Conservation (phyloP, 495 filamentous ascomycete species). For the Podospora anserina region DNA sequence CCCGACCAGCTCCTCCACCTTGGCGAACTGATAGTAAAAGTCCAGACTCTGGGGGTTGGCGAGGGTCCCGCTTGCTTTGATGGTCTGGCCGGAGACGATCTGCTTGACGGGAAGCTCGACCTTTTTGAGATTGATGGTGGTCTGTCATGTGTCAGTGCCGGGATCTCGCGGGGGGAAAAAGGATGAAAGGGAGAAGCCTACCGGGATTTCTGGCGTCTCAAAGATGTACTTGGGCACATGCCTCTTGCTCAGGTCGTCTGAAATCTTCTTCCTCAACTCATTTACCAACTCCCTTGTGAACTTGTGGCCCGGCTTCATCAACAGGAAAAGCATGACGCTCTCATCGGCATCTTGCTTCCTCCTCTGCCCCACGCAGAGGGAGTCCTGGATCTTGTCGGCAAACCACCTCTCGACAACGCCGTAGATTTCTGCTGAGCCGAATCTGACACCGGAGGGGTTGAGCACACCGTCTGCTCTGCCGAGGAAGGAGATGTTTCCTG, state of each 20-base stretch:
- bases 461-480: constrained; percentile 87
- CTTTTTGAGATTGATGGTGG: constrained; percentile 81
- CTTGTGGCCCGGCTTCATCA: constrained; percentile 60
- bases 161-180: background rate
- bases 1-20: constrained; percentile 62
- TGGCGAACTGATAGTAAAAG: constrained; percentile 77
- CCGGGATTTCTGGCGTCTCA: constrained; percentile 76
- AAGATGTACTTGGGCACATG: constrained; percentile 78
- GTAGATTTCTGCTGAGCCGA: constrained; percentile 83
- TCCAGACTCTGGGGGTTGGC: constrained; percentile 71
- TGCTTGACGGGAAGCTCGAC: constrained; percentile 84
- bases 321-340: constrained; percentile 69
- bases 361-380: constrained; percentile 72
- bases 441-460: constrained; percentile 83
- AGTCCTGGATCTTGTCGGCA: constrained; percentile 57
- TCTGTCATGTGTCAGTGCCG: constrained; percentile 40
- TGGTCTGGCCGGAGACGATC: constrained; percentile 69
- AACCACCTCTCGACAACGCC: constrained; percentile 66
- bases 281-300: constrained; percentile 57
- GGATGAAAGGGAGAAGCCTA: constrained; percentile 41
- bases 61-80: constrained; percentile 74
- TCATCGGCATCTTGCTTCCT: constrained; percentile 67
- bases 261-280: constrained; percentile 61
- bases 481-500: constrained; percentile 62
- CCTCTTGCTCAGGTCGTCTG: constrained; percentile 59